Conservation (phyloP, 83 land plant genomes). For the Thuja plicata region DNA sequence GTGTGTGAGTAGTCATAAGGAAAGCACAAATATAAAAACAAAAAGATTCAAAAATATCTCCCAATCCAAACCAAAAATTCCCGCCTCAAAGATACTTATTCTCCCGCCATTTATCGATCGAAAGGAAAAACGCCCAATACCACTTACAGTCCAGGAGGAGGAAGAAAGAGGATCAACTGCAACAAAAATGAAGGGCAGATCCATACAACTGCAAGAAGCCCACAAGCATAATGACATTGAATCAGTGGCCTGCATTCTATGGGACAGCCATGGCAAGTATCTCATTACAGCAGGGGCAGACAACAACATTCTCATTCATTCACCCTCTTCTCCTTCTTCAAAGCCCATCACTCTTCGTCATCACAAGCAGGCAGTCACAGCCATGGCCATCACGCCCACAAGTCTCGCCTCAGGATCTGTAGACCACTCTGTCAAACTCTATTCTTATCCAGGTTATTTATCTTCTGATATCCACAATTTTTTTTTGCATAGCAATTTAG, state of each 20-base stretch:
- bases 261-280: conserved; percentile 41
- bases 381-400: conserved; percentile 50
- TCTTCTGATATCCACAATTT: background rate
- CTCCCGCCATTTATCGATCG: background rate
- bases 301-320: conserved; percentile 45
- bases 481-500: background rate
- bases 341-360: conserved; percentile 39
- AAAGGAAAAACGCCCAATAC: background rate
- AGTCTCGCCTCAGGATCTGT: conserved; percentile 81
- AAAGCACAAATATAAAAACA: background rate
- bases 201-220: conserved; percentile 58
- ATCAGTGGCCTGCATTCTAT: conserved; percentile 47
- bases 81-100: background rate
- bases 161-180: background rate
- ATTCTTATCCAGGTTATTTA: conserved; percentile 66
- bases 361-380: conserved; percentile 71
- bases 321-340: conserved; percentile 19
- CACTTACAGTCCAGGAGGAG: background rate
- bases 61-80: background rate
- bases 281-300: conserved; percentile 57
- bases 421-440: conserved; percentile 84
- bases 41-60: background rate
- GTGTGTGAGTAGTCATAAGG: background rate
- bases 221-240: conserved; percentile 38
- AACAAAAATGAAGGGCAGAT: conserved; percentile 41